These are phyloP conservation scores for Candida fluviatilis DNA, from an alignment of 805 yeast genomes.

Conservation along the genomic window DNA sequence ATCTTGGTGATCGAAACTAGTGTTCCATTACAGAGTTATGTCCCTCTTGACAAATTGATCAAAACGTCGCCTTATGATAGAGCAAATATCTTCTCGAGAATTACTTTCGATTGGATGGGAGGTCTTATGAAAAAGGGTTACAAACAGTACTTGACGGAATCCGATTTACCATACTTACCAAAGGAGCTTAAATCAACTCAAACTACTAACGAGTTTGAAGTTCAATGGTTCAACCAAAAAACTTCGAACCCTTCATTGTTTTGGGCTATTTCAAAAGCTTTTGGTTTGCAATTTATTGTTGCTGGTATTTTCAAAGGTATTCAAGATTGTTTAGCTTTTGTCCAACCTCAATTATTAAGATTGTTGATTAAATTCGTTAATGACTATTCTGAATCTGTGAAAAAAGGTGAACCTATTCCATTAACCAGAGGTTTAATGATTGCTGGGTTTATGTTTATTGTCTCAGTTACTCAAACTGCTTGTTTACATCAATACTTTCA, in stretches of 20 bases:
- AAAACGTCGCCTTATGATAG: constrained; percentile 42
- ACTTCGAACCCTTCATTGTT: constrained; percentile 48
- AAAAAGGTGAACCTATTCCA: constrained; percentile 48
- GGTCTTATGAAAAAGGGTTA: constrained; percentile 77
- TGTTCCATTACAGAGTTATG: constrained; percentile 29
- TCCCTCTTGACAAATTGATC: constrained; percentile 15
- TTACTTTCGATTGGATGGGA: constrained; percentile 92
- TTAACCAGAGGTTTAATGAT: constrained; percentile 72
- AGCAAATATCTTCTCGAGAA: constrained; percentile 68
- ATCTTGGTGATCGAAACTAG: constrained; percentile 42
- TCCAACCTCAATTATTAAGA: constrained; percentile 29
- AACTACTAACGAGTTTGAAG: constrained; percentile 47
- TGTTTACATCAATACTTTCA: constrained; percentile 76
- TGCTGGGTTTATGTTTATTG: constrained; percentile 68
- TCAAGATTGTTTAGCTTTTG: constrained; percentile 69
- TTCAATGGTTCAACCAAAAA: constrained; percentile 57
- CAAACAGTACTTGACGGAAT: constrained; percentile 46
- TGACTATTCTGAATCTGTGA: constrained; percentile 34
- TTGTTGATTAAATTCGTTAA: constrained; percentile 27
- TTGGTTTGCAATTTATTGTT: constrained; percentile 64
- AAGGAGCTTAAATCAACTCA: constrained; percentile 51
- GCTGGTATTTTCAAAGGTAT: constrained; percentile 70
- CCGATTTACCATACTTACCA: constrained; percentile 82
- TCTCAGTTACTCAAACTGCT: constrained; percentile 74
- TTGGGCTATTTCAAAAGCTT: constrained; percentile 61